Percentiles rank a stretch among this genome's conserved stretches.
These are phyloP conservation scores for Saccharomyces paradoxus DNA, from an alignment of 805 yeast species.

Conservation along the genomic window DNA sequence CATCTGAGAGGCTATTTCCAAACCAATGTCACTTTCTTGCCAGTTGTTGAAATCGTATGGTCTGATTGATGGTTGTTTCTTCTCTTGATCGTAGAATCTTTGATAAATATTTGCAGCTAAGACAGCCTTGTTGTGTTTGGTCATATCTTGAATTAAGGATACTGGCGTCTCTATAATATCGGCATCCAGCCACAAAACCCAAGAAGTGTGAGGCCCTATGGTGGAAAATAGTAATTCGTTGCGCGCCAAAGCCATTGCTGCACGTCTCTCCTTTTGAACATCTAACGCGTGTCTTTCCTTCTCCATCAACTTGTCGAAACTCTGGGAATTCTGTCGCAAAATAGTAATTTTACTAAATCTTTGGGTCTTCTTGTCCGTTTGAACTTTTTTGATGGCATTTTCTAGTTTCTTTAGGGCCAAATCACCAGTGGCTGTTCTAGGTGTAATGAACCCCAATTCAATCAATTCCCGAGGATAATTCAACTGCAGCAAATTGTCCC, in stretches of 20 bases:
- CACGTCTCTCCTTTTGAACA: conserved; percentile 82
- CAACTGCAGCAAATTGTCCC: conserved; percentile 72
- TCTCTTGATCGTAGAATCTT: conserved; percentile 56
- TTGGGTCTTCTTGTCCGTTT: conserved; percentile 51
- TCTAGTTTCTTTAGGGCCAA: conserved; percentile 64
- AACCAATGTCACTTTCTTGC: conserved; percentile 80
- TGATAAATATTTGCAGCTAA: conserved; percentile 92
- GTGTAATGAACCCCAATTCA: conserved; percentile 87
- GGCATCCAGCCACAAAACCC: conserved; percentile 96
- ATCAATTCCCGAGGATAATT: conserved; percentile 78
- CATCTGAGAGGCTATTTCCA: conserved; percentile 62
- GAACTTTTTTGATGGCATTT: conserved; percentile 62
- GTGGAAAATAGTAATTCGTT: conserved; percentile 86
- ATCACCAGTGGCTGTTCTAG: conserved; percentile 78
- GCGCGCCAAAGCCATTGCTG: conserved; percentile 89
- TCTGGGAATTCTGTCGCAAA: conserved; percentile 80
- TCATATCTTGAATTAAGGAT: conserved; percentile 77
- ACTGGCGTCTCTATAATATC: conserved; percentile 87
- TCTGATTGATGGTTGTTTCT: conserved; percentile 50
- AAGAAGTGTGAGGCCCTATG: conserved; percentile 78
- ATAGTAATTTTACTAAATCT: conserved; percentile 80
- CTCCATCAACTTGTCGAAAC: conserved; percentile 67
- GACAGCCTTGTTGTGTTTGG: conserved; percentile 77
- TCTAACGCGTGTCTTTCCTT: conserved; percentile 82
- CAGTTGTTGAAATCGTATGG: conserved; percentile 96